phyloP scores from a whole-genome alignment of 169 alveolate species.

The Sarcocystis neurona region DNA sequence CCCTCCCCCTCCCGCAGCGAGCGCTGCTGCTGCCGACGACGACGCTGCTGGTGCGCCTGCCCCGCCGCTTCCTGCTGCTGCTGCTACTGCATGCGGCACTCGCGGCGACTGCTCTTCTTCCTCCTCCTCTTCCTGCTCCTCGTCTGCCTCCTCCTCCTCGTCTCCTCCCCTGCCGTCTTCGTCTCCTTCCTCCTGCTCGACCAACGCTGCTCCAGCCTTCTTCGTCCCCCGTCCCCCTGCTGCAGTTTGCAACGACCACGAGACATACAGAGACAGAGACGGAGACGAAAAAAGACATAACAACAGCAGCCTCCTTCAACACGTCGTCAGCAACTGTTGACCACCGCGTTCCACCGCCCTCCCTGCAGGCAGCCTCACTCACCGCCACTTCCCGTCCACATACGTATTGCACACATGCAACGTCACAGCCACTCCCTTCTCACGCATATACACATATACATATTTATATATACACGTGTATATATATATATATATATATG shows the following conservation, averaged over 20 bases:
- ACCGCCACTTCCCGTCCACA: too few relatives aligned
- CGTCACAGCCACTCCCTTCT: neutral
- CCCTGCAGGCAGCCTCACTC: too few relatives aligned
- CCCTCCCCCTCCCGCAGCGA: neutral
- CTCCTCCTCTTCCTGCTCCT: neutral
- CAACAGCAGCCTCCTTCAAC: constrained; percentile 16
- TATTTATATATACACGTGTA: neutral
- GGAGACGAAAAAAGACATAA: neutral
- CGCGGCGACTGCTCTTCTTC: neutral
- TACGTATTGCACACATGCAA: neutral
- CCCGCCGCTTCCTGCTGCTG: neutral
- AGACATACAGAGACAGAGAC: neutral
- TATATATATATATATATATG: too few relatives aligned
- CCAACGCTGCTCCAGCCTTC: neutral
- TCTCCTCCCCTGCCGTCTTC: neutral
- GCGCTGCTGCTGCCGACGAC: constrained; percentile 31
- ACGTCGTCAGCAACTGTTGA: neutral
- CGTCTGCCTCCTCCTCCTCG: neutral
- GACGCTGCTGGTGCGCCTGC: neutral
- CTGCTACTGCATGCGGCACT: neutral
- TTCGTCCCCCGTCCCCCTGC: neutral
- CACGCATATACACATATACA: neutral
- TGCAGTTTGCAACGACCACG: neutral
- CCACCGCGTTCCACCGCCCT: too few relatives aligned
- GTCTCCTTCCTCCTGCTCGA: neutral